Evolutionary conservation across 2,329 filamentous ascomycete genomes (phyloP), one percentile per base, ranked within the genome.

Genomic region (Aspergillus quadricinctus): DNA sequence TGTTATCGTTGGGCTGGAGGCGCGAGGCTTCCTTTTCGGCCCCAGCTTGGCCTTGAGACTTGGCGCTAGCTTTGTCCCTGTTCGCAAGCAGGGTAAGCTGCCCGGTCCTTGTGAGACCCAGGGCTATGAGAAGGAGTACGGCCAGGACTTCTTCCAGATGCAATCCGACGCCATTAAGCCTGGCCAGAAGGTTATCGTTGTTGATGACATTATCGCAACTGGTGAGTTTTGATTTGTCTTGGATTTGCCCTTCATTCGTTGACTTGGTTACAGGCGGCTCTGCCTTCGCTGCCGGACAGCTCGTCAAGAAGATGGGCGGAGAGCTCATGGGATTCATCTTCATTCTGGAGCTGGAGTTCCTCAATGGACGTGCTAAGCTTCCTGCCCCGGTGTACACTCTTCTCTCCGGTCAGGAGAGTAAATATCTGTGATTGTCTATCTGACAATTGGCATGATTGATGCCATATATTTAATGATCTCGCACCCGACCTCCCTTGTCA

Each of bases 151-250:
- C 72, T 97, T 99, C 80, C 90, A 97, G 82, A 95, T 99, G 81
- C 94, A 99, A 80, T 80, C 83, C 64, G 92, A 89, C 75, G 88
- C 88, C 48, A 87, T 99, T 69, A 87, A 89, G 78, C 82, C 85
- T 52, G 92, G 92, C 37, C 90, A 96, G 79, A 92, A 88, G 75
- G 93, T 96, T 56, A 80, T 99, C 60, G 83, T 99, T 63, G 92
- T 99, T 31, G 94, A 99, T 75, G 94, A 99, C 74, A 96, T 99
- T 71, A 97, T 99, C 78, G 94, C 94, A 56, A 99, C 94, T 63
- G 93, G 93, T 96, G 81, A 75, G 88, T 56, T 56, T 41, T 45
- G 29, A 50, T 48, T 50, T 43, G 6, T 23, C 23, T 23, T 23
- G 23, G 3, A 23, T 23, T 23, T 23, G 23, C 23, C 23, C 23